Evolutionary conservation across 495 filamentous ascomycete species (phyloP).

Genomic region (Xylaria acuta): DNA sequence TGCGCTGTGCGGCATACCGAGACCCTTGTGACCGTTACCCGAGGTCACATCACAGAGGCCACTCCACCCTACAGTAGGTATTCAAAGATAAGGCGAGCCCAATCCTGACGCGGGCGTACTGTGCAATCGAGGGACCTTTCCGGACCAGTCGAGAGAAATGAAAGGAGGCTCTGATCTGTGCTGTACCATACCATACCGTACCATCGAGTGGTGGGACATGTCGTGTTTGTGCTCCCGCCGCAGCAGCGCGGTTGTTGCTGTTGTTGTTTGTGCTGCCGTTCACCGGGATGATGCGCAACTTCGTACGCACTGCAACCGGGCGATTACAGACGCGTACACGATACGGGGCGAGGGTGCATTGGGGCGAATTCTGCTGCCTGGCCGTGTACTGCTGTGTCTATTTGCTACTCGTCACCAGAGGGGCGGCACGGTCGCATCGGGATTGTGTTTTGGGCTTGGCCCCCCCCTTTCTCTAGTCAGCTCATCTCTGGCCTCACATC

Average conservation of each 20-base stretch:
- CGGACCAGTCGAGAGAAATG: slow-evolving; percentile 2
- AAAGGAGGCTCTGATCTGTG: neutral
- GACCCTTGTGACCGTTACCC: neutral
- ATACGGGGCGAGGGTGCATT: slow-evolving; percentile 20
- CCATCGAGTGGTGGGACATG: neutral
- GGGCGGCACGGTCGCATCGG: slow-evolving; percentile 15
- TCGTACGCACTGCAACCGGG: slow-evolving; percentile 12
- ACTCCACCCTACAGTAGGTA: neutral
- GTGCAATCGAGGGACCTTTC: neutral
- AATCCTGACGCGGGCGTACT: neutral
- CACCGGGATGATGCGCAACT: neutral
- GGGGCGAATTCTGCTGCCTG: slow-evolving; percentile 6
- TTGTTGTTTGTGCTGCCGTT: slow-evolving; percentile 1
- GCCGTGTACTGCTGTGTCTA: neutral
- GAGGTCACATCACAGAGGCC: slow-evolving; percentile 10
- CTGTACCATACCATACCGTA: neutral
- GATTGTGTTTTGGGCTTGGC: slow-evolving; percentile 4
- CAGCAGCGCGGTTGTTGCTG: too few relatives aligned
- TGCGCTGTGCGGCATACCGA: neutral
- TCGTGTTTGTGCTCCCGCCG: slow-evolving; percentile 2
- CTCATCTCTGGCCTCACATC: slow-evolving; percentile 27
- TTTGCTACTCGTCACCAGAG: slow-evolving; percentile 11
- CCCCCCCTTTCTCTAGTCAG: slow-evolving; percentile 20
- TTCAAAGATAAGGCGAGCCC: slow-evolving; percentile 9
- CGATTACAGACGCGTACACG: slow-evolving; percentile 23